Conservation (phyloP, 345 rosid species). For the Lumnitzera littorea region DNA sequence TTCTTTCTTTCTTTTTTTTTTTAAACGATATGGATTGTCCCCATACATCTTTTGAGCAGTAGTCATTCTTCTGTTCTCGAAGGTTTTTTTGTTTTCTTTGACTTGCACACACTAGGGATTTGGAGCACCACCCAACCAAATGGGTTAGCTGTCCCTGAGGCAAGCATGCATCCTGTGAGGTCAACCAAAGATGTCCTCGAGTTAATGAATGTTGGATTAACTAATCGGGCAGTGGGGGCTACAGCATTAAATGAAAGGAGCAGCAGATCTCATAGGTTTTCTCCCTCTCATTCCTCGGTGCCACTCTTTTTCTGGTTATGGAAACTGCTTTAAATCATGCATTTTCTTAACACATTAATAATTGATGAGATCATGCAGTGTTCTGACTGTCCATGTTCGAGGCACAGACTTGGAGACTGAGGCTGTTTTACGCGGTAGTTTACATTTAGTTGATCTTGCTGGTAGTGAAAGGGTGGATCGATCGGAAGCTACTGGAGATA, state of each 20-base stretch:
- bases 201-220: conserved; percentile 74
- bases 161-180: conserved; percentile 78
- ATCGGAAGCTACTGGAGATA: conserved; percentile 95
- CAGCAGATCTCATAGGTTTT: conserved; percentile 96
- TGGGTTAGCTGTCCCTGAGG: conserved; percentile 97
- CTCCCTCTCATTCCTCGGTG: conserved; percentile 6
- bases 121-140: conserved; percentile 91
- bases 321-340: background rate
- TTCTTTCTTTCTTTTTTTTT: too few relatives aligned
- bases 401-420: conserved; percentile 67
- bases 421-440: conserved; percentile 67
- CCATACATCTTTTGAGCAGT: background rate
- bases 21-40: too few relatives aligned
- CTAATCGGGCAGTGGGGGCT: conserved; percentile 86
- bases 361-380: conserved; percentile 35
- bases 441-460: conserved; percentile 93
- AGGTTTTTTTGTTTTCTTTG: conserved; percentile 30
- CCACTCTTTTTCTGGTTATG: conserved; percentile 1
- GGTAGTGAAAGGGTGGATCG: conserved; percentile 98
- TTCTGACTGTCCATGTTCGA: conserved; percentile 87
- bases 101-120: conserved; percentile 97
- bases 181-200: conserved; percentile 82
- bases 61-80: background rate
- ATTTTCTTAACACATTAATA: background rate
- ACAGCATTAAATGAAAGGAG: conserved; percentile 95